Conservation (phyloP, 2,329 filamentous ascomycete genomes). For the Xylaria sp. region DNA sequence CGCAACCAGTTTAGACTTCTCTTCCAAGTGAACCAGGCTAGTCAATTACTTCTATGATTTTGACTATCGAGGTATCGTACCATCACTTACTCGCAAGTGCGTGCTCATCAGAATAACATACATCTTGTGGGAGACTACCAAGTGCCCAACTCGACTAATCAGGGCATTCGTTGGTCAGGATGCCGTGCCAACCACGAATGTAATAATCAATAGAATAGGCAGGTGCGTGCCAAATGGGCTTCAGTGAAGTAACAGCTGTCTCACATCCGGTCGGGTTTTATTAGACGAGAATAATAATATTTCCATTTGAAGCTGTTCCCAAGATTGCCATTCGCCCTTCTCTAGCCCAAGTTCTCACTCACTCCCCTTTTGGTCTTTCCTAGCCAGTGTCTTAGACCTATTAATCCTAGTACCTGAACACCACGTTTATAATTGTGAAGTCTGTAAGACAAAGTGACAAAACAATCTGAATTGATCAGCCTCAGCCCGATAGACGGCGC, state of each 20-base stretch:
- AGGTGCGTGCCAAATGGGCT: neutral
- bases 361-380: neutral
- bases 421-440: neutral
- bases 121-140: neutral
- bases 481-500: constrained; percentile 1
- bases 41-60: neutral
- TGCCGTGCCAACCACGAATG: neutral
- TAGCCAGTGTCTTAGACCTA: constrained; percentile 7
- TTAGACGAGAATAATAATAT: neutral
- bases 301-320: neutral
- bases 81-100: neutral
- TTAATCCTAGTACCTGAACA: neutral
- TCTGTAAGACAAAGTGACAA: neutral
- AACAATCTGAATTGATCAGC: constrained; percentile 1
- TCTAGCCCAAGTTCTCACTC: constrained; percentile 1
- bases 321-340: neutral
- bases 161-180: too few relatives aligned
- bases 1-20: neutral
- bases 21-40: neutral
- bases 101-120: neutral
- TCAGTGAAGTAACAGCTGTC: neutral
- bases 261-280: neutral
- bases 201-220: neutral
- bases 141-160: neutral
- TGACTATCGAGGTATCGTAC: neutral